Evolutionary conservation across 2,329 filamentous ascomycete genomes (phyloP), one percentile per base, ranked within the genome.

Genomic region (Keithomyces neogunnii): DNA sequence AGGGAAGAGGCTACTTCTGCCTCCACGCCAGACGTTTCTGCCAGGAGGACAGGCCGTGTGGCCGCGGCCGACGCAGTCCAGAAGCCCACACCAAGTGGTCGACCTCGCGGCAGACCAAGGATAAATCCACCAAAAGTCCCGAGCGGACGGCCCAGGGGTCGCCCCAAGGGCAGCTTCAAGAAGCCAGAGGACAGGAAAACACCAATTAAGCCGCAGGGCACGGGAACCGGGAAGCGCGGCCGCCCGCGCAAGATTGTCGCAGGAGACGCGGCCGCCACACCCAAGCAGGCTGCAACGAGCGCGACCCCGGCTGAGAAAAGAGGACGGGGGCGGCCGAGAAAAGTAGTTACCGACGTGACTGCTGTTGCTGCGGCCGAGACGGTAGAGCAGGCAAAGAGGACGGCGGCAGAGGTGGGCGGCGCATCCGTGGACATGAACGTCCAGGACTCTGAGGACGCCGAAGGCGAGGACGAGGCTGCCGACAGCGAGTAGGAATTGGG

Each of bases 121-220:
- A 68, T 68, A 43, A 62, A 60, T 10, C 40, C 58, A 19, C 45
- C 62, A 48, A 68, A 70, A 36, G 64, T 61, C 3, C 67, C 72
- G 29, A 68, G 66, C 1, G 73, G 74, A 33, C 68, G 70, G n/a
- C 72, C 72, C 40, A 72, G 74, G n/a, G 74, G 74, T 31, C 71
- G 74, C 8, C 74, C 74, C 39, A 69, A 69, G 51, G 74, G 73
- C 57, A 67, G 62, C 53, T 65, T 60, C 53, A 63, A 64, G 53
- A 67, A 66, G 55, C 53, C 53, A 45, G 51, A 40, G 31, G 40
- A 50, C 55, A 53, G 50, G 46, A 50, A 48, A 28, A 51, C 48
- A 38, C 53, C 48, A 4, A 40, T 53, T 10, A 59, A 58, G 53
- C 39, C 50, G 4, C 39, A 52, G 11, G 36, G 42, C 11, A 53